A percentile compares a stretch with the other conserved stretches of the same genome.
These are phyloP conservation scores for Leccinum fallax DNA, from an alignment of 1,284 basidiomycete genomes.

Conservation along the genomic window DNA sequence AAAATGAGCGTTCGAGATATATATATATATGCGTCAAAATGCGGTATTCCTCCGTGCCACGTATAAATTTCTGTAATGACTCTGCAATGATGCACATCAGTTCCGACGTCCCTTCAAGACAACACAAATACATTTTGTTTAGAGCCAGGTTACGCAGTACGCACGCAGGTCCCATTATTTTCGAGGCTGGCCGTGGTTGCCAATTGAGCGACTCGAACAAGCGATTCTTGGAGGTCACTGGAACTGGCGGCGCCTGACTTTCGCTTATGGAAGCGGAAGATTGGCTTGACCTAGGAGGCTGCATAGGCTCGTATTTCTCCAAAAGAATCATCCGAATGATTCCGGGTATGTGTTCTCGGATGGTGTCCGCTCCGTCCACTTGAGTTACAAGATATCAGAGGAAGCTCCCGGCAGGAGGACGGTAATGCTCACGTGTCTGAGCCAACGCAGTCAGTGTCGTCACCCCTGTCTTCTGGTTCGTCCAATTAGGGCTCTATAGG, in stretches of 20 bases:
- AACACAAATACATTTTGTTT: background rate
- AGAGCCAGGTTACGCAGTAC: background rate
- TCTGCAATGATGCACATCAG: conserved; percentile 11
- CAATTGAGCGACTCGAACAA: background rate
- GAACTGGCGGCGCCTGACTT: background rate
- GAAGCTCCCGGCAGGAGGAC: background rate
- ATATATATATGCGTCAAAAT: conserved; percentile 19
- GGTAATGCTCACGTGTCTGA: background rate
- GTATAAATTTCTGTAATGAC: conserved; percentile 1
- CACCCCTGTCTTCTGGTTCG: background rate
- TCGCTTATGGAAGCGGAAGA: background rate
- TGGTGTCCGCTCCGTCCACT: background rate
- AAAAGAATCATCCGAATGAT: conserved; percentile 24
- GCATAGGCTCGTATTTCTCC: conserved; percentile 2
- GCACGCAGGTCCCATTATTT: conserved; percentile 25
- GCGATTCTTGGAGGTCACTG: background rate
- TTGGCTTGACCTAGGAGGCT: background rate
- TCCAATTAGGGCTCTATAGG: conserved; percentile 13
- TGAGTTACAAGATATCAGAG: background rate
- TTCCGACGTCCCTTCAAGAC: background rate
- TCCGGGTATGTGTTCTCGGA: background rate
- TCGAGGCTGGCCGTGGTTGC: conserved; percentile 11
- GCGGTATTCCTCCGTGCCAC: conserved; percentile 9
- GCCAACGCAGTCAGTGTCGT: background rate
- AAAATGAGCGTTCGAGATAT: conserved; percentile 18